Conservation (phyloP, 176 grass and related monocot genomes). For the Carex littledalei region DNA sequence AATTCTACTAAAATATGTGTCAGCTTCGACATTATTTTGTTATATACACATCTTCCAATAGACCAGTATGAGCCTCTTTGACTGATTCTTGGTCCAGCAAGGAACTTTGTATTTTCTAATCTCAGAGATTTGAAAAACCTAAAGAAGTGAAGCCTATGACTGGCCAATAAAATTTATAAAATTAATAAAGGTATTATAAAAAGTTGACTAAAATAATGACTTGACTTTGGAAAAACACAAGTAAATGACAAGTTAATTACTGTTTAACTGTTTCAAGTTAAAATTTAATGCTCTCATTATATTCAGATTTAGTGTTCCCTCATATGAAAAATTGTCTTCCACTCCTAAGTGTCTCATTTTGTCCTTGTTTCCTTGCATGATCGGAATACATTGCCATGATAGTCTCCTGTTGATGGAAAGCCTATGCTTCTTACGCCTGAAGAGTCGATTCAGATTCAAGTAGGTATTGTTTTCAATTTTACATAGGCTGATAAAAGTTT, state of each 20-base stretch:
- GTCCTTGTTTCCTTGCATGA: conserved; percentile 1
- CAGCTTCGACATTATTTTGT: not conserved
- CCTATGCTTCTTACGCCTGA: conserved; percentile 94
- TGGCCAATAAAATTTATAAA: not conserved
- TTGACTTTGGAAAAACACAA: not conserved
- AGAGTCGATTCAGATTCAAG: conserved; percentile 96
- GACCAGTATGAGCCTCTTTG: not conserved
- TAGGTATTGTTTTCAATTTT: conserved; percentile 9
- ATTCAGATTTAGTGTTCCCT: not conserved
- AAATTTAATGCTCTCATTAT: not conserved
- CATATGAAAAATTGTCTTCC: not conserved
- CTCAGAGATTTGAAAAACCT: not conserved
- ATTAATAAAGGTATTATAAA: not conserved
- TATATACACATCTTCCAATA: not conserved
- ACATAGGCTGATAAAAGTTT: not conserved
- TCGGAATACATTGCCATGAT: not conserved
- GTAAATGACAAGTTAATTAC: not conserved
- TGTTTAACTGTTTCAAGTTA: not conserved
- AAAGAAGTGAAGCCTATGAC: not conserved
- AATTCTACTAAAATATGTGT: not conserved
- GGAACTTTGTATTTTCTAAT: not conserved
- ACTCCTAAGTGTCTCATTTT: not conserved
- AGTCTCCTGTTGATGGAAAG: conserved; percentile 98
- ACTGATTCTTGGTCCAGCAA: not conserved
- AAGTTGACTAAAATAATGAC: not conserved